Percentiles rank a stretch among this genome's conserved stretches.
phyloP scores from a whole-genome alignment of 352 stramenopile genomes.

The Phytophthora ohioensis region DNA sequence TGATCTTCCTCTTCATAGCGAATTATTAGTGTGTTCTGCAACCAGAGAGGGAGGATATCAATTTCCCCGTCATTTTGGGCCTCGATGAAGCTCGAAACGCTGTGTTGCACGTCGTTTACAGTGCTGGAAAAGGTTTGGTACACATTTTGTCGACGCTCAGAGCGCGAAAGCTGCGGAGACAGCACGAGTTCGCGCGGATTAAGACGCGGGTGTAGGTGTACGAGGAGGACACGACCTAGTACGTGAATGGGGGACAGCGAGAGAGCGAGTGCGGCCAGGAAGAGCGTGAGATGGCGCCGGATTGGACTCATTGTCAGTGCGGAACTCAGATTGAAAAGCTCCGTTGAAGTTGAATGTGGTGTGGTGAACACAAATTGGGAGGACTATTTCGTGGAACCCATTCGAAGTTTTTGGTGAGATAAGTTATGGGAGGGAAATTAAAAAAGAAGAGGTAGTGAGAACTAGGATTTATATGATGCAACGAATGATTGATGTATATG shows the following conservation, averaged over 20 bases:
- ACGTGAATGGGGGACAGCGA: conserved; percentile 2
- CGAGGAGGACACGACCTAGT: conserved; percentile 37
- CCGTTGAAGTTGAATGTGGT: conserved; percentile 34
- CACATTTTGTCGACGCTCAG: conserved; percentile 33
- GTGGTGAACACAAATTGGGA: conserved; percentile 10
- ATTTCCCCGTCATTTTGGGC: conserved; percentile 19
- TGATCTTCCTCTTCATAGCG: conserved; percentile 15
- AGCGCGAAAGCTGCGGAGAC: conserved; percentile 6
- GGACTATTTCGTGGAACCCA: not conserved
- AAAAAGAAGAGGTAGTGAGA: not conserved
- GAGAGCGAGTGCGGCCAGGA: conserved; percentile 24
- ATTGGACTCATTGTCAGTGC: conserved; percentile 5
- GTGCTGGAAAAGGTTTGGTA: conserved; percentile 16
- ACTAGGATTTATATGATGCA: not conserved
- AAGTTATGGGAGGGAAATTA: not conserved
- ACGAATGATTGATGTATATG: conserved; percentile 17
- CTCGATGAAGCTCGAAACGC: conserved; percentile 36
- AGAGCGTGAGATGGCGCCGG: conserved; percentile 26
- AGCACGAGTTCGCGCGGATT: conserved; percentile 9
- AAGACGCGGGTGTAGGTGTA: conserved; percentile 51
- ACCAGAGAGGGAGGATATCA: conserved; percentile 51
- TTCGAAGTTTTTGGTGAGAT: conserved; percentile 14
- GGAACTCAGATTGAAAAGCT: not conserved
- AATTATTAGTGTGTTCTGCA: conserved; percentile 71
- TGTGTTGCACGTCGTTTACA: conserved; percentile 32